A percentile compares a stretch with the other conserved stretches of the same genome.
phyloP scores from a whole-genome alignment of 2,329 filamentous ascomycete genomes.

The Amesomyces nigricolor region DNA sequence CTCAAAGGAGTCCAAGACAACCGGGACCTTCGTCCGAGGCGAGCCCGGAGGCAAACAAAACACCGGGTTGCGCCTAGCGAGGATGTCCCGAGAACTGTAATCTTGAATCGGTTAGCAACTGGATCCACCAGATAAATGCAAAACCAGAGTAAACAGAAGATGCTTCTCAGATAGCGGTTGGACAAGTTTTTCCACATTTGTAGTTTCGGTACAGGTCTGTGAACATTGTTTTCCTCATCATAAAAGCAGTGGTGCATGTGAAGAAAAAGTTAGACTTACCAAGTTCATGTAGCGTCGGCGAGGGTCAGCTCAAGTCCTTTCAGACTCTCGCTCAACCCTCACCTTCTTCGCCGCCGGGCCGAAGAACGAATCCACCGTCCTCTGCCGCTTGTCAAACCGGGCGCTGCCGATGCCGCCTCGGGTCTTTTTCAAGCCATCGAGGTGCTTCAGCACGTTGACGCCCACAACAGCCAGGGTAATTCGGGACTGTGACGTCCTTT shows the following conservation, averaged over 20 bases:
- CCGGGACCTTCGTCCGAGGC: too few species aligned
- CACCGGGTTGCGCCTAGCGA: not conserved
- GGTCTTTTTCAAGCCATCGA: conserved; percentile 70
- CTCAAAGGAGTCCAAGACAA: too few species aligned
- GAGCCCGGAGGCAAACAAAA: too few species aligned
- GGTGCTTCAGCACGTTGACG: conserved; percentile 67
- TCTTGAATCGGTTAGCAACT: conserved; percentile 17
- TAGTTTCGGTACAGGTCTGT: conserved; percentile 78
- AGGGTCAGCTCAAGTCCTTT: conserved; percentile 9
- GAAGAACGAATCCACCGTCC: conserved; percentile 73
- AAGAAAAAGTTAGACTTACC: conserved; percentile 36
- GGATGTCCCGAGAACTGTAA: not conserved
- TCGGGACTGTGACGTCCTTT: conserved; percentile 11
- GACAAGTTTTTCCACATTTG: conserved; percentile 62
- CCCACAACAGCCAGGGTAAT: conserved; percentile 43
- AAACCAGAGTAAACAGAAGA: conserved; percentile 3
- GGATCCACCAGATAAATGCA: conserved; percentile 12
- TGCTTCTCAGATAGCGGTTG: conserved; percentile 73
- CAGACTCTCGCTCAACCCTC: conserved; percentile 32
- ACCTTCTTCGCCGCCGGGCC: conserved; percentile 42
- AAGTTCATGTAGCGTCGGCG: conserved; percentile 16
- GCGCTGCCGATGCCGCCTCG: conserved; percentile 77
- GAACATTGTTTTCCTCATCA: conserved; percentile 68
- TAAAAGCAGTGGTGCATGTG: conserved; percentile 39
- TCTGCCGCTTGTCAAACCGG: conserved; percentile 68